A percentile compares a stretch with the other conserved stretches of the same genome.
phyloP scores from a whole-genome alignment of 768 basidiomycete genomes.

The Pleurotus sapidus region DNA sequence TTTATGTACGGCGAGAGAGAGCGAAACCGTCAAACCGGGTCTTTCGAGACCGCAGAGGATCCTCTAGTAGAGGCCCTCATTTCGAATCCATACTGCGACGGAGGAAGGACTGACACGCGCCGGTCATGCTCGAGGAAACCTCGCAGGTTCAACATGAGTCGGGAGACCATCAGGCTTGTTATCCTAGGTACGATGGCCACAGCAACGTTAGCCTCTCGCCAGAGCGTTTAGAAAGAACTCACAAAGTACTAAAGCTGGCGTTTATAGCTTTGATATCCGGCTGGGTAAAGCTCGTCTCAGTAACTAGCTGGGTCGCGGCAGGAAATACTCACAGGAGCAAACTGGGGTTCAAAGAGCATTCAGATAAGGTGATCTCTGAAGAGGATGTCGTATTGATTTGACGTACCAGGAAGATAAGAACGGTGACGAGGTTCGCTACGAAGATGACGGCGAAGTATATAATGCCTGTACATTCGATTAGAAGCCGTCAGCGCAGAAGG shows the following conservation, averaged over 20 bases:
- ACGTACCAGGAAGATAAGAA: conserved; percentile 29
- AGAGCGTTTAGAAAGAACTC: background rate
- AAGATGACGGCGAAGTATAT: conserved; percentile 33
- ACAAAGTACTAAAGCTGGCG: conserved; percentile 36
- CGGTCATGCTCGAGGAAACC: conserved; percentile 2
- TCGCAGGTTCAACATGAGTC: conserved; percentile 32
- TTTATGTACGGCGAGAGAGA: background rate
- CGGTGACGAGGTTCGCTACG: conserved; percentile 27
- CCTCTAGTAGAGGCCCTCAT: background rate
- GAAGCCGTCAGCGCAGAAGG: background rate
- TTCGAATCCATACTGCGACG: conserved; percentile 1
- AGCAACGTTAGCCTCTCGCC: no score
- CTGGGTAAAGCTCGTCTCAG: conserved; percentile 8
- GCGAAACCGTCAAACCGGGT: background rate
- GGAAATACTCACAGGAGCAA: no score
- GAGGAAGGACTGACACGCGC: background rate
- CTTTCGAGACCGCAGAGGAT: background rate
- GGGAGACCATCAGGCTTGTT: conserved; percentile 35
- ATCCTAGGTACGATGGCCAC: no score
- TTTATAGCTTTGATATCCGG: conserved; percentile 33
- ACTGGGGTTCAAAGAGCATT: no score
- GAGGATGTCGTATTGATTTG: no score
- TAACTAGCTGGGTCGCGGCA: no score
- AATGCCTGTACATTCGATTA: conserved; percentile 18
- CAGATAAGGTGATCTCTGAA: no score